A percentile compares a stretch with the other conserved stretches of the same genome.
Conservation (phyloP, 2,329 filamentous ascomycete species). For the Ophiosphaerella herpotricha region DNA sequence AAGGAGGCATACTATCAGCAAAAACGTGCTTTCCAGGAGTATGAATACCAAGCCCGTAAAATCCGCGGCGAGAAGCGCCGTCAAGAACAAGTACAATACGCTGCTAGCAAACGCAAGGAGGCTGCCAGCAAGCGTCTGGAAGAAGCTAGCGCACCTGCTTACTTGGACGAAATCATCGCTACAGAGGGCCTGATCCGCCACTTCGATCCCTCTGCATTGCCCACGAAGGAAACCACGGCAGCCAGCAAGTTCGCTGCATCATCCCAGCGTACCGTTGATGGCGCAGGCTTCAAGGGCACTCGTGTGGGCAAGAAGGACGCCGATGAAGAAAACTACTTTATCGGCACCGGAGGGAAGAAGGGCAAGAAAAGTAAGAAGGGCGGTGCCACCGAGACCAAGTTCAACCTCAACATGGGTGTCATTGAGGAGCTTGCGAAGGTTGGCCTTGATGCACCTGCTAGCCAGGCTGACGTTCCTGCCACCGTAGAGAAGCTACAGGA, state of each 20-base stretch:
- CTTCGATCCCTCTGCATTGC: constrained; percentile 75
- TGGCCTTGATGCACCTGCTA: constrained; percentile 86
- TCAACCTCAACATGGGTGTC: constrained; percentile 87
- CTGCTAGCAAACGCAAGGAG: constrained; percentile 75
- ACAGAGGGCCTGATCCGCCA: constrained; percentile 86
- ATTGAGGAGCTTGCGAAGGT: constrained; percentile 88
- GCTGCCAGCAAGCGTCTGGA: constrained; percentile 76
- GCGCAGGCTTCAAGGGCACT: constrained; percentile 81
- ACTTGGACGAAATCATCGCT: constrained; percentile 87
- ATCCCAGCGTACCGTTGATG: constrained; percentile 81
- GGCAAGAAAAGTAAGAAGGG: constrained; percentile 84
- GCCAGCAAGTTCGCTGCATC: constrained; percentile 74
- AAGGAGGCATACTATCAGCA: constrained; percentile 87
- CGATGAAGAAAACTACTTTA: constrained; percentile 83
- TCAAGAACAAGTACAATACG: constrained; percentile 76
- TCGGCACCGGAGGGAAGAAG: constrained; percentile 75
- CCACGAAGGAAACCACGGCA: constrained; percentile 65
- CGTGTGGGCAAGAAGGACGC: constrained; percentile 85
- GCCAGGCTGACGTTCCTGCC: constrained; percentile 76
- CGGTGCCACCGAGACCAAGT: constrained; percentile 62
- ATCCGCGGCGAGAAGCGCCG: constrained; percentile 76
- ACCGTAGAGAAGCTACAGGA: constrained; percentile 87
- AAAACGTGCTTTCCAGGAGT: constrained; percentile 80
- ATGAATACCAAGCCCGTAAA: constrained; percentile 81
- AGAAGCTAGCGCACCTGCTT: constrained; percentile 84